Percentiles rank a stretch among this genome's conserved stretches.
These are phyloP conservation scores for Biscogniauxia sp. DNA, from an alignment of 2,329 filamentous ascomycete genomes.

Conservation along the genomic window DNA sequence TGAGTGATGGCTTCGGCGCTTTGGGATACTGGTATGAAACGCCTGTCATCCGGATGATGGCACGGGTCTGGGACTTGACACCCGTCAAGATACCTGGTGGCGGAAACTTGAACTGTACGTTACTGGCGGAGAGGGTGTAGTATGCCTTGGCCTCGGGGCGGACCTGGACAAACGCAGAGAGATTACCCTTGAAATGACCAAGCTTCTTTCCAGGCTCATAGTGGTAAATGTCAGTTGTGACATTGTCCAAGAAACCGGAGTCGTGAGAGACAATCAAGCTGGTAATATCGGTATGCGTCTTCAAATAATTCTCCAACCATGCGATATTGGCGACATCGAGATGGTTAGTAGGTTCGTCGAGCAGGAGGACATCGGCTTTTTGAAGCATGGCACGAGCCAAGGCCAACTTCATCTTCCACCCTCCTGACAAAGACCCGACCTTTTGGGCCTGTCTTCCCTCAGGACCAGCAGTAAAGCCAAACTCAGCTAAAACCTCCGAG, in stretches of 20 bases:
- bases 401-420: slow-evolving; percentile 99
- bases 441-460: slow-evolving; percentile 85
- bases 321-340: slow-evolving; percentile 94
- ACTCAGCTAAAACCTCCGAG: slow-evolving; percentile 77
- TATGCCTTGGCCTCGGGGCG: slow-evolving; percentile 96
- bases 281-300: slow-evolving; percentile 93
- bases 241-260: slow-evolving; percentile 93
- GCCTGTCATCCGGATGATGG: slow-evolving; percentile 93
- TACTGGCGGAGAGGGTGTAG: slow-evolving; percentile 87
- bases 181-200: slow-evolving; percentile 78
- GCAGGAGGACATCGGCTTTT: slow-evolving; percentile 90
- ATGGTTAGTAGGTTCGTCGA: slow-evolving; percentile 99
- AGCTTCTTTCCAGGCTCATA: slow-evolving; percentile 97
- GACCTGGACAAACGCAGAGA: slow-evolving; percentile 79
- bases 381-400: slow-evolving; percentile 95
- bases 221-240: slow-evolving; percentile 98
- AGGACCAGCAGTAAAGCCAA: slow-evolving; percentile 88
- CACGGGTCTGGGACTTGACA: slow-evolving; percentile 90
- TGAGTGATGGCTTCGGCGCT: slow-evolving; percentile 79
- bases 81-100: slow-evolving; percentile 90
- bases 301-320: slow-evolving; percentile 94
- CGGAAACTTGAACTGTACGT: slow-evolving; percentile 97
- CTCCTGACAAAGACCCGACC: slow-evolving; percentile 92
- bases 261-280: slow-evolving; percentile 98
- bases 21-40: slow-evolving; percentile 94